Conservation (phyloP, 345 rosid genomes). For the Geranium rotundifolium region DNA sequence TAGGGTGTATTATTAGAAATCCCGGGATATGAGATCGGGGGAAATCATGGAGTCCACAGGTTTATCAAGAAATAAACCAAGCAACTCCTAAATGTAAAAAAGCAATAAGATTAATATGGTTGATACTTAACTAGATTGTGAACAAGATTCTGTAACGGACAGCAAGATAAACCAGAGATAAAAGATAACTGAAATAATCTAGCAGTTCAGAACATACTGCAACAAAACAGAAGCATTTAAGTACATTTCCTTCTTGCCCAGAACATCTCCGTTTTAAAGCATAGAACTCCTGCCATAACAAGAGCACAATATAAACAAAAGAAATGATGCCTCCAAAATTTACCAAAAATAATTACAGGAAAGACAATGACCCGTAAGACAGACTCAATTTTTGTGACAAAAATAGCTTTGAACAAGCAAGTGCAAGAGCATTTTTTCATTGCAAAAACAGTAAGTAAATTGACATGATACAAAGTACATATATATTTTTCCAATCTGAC, state of each 20-base stretch:
- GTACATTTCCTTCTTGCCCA: slow-evolving; percentile 14
- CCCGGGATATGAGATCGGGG: too few relatives aligned
- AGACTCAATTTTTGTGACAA: too few relatives aligned
- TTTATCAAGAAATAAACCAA: too few relatives aligned
- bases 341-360: background rate
- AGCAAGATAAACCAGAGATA: background rate
- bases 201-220: slow-evolving; percentile 7
- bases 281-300: slow-evolving; percentile 15
- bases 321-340: background rate
- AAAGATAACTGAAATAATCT: background rate
- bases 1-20: too few relatives aligned
- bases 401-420: too few relatives aligned
- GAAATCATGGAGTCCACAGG: too few relatives aligned
- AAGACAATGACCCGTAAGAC: background rate
- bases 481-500: too few relatives aligned
- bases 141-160: background rate
- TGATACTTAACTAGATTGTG: background rate
- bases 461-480: too few relatives aligned
- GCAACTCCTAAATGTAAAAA: too few relatives aligned
- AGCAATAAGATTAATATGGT: too few relatives aligned
- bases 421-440: too few relatives aligned
- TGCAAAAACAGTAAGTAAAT: too few relatives aligned
- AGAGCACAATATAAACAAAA: slow-evolving; percentile 1
- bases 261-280: slow-evolving; percentile 17
- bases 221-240: slow-evolving; percentile 17